Percentiles rank a stretch among this genome's conserved stretches.
Conservation (phyloP, 306 rosid species). For the Castanea mollissima region DNA sequence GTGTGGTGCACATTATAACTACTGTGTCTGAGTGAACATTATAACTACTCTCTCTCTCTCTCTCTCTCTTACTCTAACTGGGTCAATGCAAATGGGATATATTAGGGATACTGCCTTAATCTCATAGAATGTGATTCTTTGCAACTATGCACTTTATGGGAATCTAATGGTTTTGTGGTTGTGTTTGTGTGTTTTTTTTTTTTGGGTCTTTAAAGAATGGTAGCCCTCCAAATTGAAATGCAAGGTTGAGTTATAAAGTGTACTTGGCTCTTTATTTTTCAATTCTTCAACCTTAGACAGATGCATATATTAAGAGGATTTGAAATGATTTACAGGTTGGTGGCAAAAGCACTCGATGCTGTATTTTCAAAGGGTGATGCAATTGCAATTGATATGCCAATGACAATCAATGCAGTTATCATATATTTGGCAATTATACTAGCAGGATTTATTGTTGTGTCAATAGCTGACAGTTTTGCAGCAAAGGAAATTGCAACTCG, state of each 20-base stretch:
- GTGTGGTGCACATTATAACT: neutral
- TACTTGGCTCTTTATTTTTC: neutral
- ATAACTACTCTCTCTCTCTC: too few species aligned
- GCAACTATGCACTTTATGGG: neutral
- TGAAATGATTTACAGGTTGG: constrained; percentile 55
- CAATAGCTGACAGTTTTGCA: constrained; percentile 93
- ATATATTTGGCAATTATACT: constrained; percentile 76
- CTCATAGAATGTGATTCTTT: neutral
- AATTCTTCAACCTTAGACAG: neutral
- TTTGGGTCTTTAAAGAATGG: neutral
- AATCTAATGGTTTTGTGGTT: neutral
- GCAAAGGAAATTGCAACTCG: constrained; percentile 76
- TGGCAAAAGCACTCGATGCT: constrained; percentile 62
- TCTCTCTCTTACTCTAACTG: too few species aligned
- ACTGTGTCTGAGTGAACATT: neutral
- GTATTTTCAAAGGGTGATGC: constrained; percentile 80
- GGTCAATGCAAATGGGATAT: neutral
- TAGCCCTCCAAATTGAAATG: neutral
- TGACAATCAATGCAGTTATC: constrained; percentile 75
- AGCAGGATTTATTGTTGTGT: constrained; percentile 78
- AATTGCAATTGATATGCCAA: constrained; percentile 88
- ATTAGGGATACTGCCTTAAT: neutral
- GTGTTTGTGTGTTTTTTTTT: neutral
- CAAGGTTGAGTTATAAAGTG: neutral
- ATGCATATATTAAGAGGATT: too few species aligned